Conservation (phyloP, 441 rosid genomes). For the Arabidopsis hybrid region DNA sequence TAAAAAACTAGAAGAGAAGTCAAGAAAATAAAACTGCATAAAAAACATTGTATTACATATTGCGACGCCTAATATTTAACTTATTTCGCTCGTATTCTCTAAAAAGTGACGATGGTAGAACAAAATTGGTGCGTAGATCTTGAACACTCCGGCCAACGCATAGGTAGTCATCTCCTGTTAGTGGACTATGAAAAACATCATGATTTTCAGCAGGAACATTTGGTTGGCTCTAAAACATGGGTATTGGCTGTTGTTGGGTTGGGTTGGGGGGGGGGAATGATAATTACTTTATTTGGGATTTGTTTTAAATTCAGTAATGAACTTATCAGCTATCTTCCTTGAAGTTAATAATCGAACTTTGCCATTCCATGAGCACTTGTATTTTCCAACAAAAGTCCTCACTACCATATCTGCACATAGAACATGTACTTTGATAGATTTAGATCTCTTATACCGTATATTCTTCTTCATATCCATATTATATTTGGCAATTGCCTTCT, state of each 20-base stretch:
- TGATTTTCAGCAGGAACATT: constrained; percentile 20
- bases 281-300: neutral
- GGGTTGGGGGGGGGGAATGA: neutral
- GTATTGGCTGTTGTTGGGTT: neutral
- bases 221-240: constrained; percentile 6
- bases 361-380: constrained; percentile 16
- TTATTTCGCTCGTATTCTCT: constrained; percentile 17
- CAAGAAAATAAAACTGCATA: too few species aligned
- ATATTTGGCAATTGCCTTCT: too few species aligned
- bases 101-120: constrained; percentile 20
- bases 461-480: too few species aligned
- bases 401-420: constrained; percentile 6
- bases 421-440: too few species aligned
- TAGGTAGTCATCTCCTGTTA: constrained; percentile 24
- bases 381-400: constrained; percentile 3
- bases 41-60: neutral
- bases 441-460: too few species aligned
- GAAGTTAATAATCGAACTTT: constrained; percentile 6
- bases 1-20: too few species aligned
- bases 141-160: constrained; percentile 2
- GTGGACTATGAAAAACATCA: constrained; percentile 8
- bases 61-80: neutral
- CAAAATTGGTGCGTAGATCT: neutral
- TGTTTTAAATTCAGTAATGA: neutral
- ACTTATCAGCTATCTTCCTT: constrained; percentile 1